Conservation (phyloP, 148 eudicot genomes). For the Vaccinium vitisidaea region DNA sequence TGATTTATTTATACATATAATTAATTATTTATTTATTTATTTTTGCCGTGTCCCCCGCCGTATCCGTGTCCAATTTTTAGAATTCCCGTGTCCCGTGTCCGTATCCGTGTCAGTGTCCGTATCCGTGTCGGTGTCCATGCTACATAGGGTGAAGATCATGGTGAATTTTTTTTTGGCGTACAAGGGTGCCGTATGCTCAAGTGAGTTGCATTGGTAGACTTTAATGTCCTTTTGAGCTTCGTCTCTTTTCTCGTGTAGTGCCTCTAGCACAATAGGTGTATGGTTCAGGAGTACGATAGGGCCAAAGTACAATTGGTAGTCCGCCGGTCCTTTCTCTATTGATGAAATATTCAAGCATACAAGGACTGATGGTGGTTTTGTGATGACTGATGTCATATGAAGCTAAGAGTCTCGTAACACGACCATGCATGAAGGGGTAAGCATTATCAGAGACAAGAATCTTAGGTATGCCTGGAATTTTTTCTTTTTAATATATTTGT, state of each 20-base stretch:
- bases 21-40: no score
- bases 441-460: neutral
- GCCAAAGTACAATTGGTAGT: neutral
- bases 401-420: neutral
- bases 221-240: neutral
- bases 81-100: no score
- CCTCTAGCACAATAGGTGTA: neutral
- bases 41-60: no score
- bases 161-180: neutral
- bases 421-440: neutral
- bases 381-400: neutral
- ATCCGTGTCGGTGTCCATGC: no score
- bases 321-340: neutral
- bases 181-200: neutral
- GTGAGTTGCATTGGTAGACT: constrained; percentile 1
- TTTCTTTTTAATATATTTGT: neutral
- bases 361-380: neutral
- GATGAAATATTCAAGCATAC: no score
- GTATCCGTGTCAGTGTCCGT: no score
- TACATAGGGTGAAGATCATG: neutral
- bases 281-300: neutral
- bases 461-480: neutral
- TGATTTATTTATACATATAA: no score
- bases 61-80: no score
- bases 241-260: neutral